phyloP scores from a whole-genome alignment of 2,329 filamentous ascomycete species.

The Colletotrichum abscissum region DNA sequence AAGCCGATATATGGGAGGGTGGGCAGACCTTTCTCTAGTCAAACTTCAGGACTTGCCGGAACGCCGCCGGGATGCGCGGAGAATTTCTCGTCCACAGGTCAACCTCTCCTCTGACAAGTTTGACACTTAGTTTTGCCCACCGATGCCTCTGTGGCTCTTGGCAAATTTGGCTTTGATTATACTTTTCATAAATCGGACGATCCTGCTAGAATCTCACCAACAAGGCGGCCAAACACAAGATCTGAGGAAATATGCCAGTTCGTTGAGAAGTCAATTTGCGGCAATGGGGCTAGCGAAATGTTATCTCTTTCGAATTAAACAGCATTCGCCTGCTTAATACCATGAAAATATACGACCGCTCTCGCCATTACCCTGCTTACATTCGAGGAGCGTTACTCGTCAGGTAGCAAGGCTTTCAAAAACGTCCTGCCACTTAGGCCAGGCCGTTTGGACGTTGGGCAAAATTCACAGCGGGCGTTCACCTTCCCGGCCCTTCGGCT shows the following conservation, averaged over 20 bases:
- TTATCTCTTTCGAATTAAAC: neutral
- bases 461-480: neutral
- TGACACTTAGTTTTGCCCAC: constrained; percentile 12
- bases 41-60: neutral
- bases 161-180: neutral
- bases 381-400: neutral
- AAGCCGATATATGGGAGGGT: neutral
- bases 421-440: neutral
- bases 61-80: neutral
- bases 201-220: neutral
- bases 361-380: neutral
- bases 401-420: neutral
- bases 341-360: neutral
- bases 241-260: neutral
- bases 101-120: constrained; percentile 18
- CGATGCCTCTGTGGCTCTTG: neutral
- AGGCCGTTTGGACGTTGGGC: neutral
- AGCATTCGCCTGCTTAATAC: neutral
- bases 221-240: neutral
- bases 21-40: neutral
- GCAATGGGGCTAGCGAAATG: neutral
- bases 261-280: neutral
- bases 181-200: neutral
- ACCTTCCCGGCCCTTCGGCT: neutral
- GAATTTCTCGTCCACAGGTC: neutral